Evolutionary conservation across 495 filamentous ascomycete species (phyloP), one percentile per base, ranked within the genome.

Genomic region (Amorphotheca resinae): DNA sequence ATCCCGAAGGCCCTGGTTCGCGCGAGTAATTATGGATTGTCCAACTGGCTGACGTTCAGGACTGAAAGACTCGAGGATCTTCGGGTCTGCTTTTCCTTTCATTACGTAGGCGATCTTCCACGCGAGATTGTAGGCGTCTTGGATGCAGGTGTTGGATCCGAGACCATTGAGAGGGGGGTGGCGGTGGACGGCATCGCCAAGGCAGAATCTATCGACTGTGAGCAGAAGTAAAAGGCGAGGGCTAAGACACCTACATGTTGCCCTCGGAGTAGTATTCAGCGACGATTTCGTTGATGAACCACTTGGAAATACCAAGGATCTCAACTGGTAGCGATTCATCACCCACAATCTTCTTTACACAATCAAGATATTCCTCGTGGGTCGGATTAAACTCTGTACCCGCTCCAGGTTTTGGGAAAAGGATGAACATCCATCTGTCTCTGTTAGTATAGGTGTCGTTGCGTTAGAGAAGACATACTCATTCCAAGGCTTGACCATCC

Each of bases 401-500:
- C 12, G 53, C 51, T n/a, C 58, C 57, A 0, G 61, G 63, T 20
- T 54, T 53, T 0, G 67, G 61, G 11, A 70, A 59, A n/a, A 67
- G 48, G 43, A 74, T 69, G 34, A 74, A 67, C 54, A 76, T 62
- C 72, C 72, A 72, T 28, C 47, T 50, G 22, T 36, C 0, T 1
- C 38, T 15, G 17, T 33, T 41, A 36, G 39, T 12, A 42, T 4
- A 23, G 21, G 22, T 28, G n/a, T n/a, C n/a, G n/a, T n/a, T n/a
- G n/a, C n/a, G 2, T 7, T 16, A 26, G 21, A 9, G n/a, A 16
- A 9, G 17, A 46, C 32, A 8, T 31, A 51, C 51, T 74, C 64
- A 51, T 70, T 46, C 71, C 69, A 76, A 1, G 70, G 64, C 53
- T 69, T 71, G 2, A 76, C 67, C 67, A 76, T 70, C 17, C 72